phyloP scores from a whole-genome alignment of 2,329 filamentous ascomycete genomes.

The Xylariales sp. region DNA sequence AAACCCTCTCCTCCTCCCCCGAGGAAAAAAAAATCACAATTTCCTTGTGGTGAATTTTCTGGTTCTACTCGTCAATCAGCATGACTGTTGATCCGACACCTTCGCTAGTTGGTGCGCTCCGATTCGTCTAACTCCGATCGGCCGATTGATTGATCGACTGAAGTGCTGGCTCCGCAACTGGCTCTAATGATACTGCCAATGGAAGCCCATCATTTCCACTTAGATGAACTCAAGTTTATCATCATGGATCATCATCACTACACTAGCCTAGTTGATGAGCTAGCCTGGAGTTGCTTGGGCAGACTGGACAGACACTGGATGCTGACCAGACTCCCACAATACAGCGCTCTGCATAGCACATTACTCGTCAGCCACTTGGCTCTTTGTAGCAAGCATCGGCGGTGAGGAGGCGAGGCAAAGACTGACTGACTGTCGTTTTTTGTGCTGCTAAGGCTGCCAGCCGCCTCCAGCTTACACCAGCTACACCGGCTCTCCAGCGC shows the following conservation, averaged over 20 bases:
- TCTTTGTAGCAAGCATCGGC: constrained; percentile 1
- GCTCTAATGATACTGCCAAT: neutral
- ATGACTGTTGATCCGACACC: neutral
- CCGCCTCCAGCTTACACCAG: neutral
- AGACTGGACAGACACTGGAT: neutral
- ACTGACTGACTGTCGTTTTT: constrained; percentile 2
- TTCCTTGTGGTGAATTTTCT: neutral
- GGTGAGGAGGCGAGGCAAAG: neutral
- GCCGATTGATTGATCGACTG: neutral
- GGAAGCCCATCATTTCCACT: neutral
- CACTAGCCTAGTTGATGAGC: neutral
- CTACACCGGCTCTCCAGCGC: constrained; percentile 1
- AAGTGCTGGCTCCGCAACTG: neutral
- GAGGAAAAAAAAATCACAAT: neutral
- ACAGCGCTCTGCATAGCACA: neutral
- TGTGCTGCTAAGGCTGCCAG: neutral
- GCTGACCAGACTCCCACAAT: too few species aligned
- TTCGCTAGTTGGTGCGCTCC: neutral
- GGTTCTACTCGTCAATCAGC: neutral
- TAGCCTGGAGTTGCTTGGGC: neutral
- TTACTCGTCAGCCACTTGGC: neutral
- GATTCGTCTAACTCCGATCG: neutral
- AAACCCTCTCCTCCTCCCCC: neutral
- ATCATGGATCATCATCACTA: constrained; percentile 3
- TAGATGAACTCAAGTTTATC: neutral